A percentile compares a stretch with the other conserved stretches of the same genome.
phyloP scores from a whole-genome alignment of 2,329 filamentous ascomycete species.

The Colletotrichum phormii region DNA sequence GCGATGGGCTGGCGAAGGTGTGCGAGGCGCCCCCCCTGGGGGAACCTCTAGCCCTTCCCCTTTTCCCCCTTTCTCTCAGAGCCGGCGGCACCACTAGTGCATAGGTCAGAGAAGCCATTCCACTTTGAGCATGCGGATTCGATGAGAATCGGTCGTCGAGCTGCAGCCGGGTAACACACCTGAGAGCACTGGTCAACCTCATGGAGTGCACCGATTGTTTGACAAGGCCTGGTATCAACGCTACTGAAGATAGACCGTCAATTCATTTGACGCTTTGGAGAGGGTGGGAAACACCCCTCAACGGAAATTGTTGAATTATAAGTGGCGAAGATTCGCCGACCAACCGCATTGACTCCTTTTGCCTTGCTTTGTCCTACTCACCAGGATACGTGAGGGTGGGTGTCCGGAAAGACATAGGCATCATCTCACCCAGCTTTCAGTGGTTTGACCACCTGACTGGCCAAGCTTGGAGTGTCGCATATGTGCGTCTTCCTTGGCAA shows the following conservation, averaged over 20 bases:
- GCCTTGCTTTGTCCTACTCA: slow-evolving; percentile 8
- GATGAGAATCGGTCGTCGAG: not conserved
- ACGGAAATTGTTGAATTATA: not conserved
- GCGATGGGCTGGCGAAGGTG: not conserved
- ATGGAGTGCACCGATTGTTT: not conserved
- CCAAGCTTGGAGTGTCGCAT: not conserved
- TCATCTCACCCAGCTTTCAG: not conserved
- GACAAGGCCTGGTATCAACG: slow-evolving; percentile 3
- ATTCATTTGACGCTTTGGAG: not conserved
- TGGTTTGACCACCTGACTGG: not conserved
- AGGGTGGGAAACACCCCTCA: not conserved
- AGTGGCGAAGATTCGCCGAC: not conserved
- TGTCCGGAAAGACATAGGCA: not conserved
- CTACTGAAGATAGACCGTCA: not conserved
- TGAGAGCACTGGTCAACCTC: not conserved
- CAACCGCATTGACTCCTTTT: slow-evolving; percentile 7
- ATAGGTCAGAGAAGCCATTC: slow-evolving; percentile 10
- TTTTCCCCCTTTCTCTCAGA: slow-evolving; percentile 5
- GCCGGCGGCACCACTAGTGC: slow-evolving; percentile 17
- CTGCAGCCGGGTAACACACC: not conserved
- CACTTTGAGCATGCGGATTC: slow-evolving; percentile 16
- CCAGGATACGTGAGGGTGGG: not conserved
- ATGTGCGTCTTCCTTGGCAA: slow-evolving; percentile 18
- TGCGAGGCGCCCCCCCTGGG: slow-evolving; percentile 1
- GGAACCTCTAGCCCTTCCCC: slow-evolving; percentile 2